A percentile compares a stretch with the other conserved stretches of the same genome.
These are phyloP conservation scores for Suillus occidentalis DNA, from an alignment of 768 basidiomycete species.

Conservation along the genomic window DNA sequence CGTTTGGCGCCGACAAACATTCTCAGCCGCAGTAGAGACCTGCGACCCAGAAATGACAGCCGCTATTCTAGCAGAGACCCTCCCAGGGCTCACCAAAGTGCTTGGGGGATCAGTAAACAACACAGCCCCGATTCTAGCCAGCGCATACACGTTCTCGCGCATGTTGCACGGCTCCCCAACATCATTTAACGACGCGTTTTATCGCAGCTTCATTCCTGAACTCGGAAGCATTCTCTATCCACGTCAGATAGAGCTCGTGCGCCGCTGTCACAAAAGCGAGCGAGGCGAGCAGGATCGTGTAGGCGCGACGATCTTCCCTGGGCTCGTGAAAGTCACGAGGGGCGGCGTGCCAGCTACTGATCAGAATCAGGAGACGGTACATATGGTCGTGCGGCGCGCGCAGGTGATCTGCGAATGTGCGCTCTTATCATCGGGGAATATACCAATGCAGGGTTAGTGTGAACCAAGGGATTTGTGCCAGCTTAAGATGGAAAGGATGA, in stretches of 20 bases:
- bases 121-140: slow-evolving; percentile 61
- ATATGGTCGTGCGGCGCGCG: slow-evolving; percentile 78
- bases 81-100: slow-evolving; percentile 60
- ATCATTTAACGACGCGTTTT: slow-evolving; percentile 64
- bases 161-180: slow-evolving; percentile 79
- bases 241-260: slow-evolving; percentile 80
- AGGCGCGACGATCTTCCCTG: slow-evolving; percentile 85
- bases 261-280: slow-evolving; percentile 78
- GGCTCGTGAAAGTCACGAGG: slow-evolving; percentile 76
- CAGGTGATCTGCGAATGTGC: slow-evolving; percentile 90
- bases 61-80: slow-evolving; percentile 67
- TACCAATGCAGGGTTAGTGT: not conserved
- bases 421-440: slow-evolving; percentile 31
- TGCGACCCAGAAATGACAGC: slow-evolving; percentile 71
- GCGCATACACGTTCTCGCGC: slow-evolving; percentile 77
- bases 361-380: slow-evolving; percentile 46
- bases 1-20: slow-evolving; percentile 89
- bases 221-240: slow-evolving; percentile 73
- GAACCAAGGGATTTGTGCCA: not conserved
- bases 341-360: slow-evolving; percentile 37
- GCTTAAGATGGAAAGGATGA: slow-evolving; percentile 11
- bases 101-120: slow-evolving; percentile 45
- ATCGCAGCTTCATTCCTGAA: slow-evolving; percentile 85
- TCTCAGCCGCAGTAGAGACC: slow-evolving; percentile 79
- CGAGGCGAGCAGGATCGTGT: slow-evolving; percentile 71